A percentile compares a stretch with the other conserved stretches of the same genome.
Conservation (phyloP, 225 moss, liverwort and hornwort genomes). For the Neckera pumila region DNA sequence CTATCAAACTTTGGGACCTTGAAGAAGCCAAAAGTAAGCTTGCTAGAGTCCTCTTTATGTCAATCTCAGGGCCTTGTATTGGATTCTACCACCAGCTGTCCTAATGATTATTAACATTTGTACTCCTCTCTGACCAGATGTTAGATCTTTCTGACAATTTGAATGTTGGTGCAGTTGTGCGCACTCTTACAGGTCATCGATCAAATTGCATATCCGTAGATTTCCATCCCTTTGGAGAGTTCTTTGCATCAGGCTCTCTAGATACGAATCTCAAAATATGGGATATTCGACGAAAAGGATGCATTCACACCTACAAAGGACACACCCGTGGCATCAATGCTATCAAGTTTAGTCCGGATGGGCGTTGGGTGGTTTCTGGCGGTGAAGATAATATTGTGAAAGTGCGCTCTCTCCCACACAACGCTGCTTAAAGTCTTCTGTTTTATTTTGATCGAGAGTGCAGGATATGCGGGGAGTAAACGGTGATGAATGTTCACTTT, state of each 20-base stretch:
- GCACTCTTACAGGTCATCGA: slow-evolving; percentile 97
- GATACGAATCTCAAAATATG: slow-evolving; percentile 99
- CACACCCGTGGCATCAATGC: slow-evolving; percentile 91
- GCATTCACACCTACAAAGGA: slow-evolving; percentile 97
- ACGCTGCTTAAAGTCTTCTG: background rate
- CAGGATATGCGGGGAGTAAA: background rate
- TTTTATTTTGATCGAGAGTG: background rate
- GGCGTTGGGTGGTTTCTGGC: slow-evolving; percentile 98
- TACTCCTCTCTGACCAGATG: background rate
- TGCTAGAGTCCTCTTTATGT: background rate
- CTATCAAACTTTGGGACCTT: slow-evolving; percentile 98
- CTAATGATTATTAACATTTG: background rate
- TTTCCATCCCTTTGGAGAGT: slow-evolving; percentile 98
- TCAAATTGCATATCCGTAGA: slow-evolving; percentile 98
- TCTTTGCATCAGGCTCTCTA: slow-evolving; percentile 95
- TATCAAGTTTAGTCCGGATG: slow-evolving; percentile 97
- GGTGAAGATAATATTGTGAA: slow-evolving; percentile 96
- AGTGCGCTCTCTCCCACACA: slow-evolving; percentile 27
- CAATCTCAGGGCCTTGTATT: background rate
- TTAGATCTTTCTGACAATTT: background rate
- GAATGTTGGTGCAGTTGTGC: slow-evolving; percentile 68
- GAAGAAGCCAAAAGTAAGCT: slow-evolving; percentile 96
- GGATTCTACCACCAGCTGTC: background rate
- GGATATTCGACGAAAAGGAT: slow-evolving; percentile 96
- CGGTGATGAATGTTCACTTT: background rate